Base-by-base conservation (phyloP, 179 eudicot genomes). In the Gypsophila paniculata region DNA sequence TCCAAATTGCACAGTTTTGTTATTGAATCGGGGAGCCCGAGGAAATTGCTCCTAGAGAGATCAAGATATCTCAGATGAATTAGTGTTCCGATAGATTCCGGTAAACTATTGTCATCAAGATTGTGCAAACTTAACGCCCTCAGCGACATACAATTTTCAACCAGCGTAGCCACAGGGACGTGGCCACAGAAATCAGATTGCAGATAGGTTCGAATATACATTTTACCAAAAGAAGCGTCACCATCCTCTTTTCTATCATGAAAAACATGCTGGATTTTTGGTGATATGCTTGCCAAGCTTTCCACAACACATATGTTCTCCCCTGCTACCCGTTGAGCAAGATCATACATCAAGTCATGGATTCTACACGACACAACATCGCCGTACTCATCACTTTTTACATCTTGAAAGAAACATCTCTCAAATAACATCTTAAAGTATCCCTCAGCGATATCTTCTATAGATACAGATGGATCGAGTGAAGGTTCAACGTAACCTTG, bases 41-140 rank as follows among this genome's bases (percentile, higher is more conserved):
- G 18, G 0, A 6, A 3, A 1, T 1, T 0, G 54, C 55, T 77
- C 4, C 17, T 5, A 29, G 68, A 63, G 25, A 78, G 75, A 51
- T 78, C 54, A 46, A 78, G 70, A 69, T 74, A 74, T 42, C 78
- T 74, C 46, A 78, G 53, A 78, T 78, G 81, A 21, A 70, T 23
- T n/a, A 78, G 58, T 26, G 8, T 25, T 8, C 77, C 74, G 9
- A 77, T 69, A 3, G 59, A 54, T 5, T 54, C 61, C 0, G 83
- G 72, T 22, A 79, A 65, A 39, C n/a, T 25, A 25, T 17, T 2
- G 6, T 19, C 46, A 54, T 22, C 34, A 17, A 51, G 60, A 18
- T 55, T 8, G 42, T 46, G 21, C 38, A 79, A 61, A 29, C 76
- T 78, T 39, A 82, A 52, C 29, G 62, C 75, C 26, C 83, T 61